These are phyloP conservation scores for Backusella liffmaniae DNA, from an alignment of 192 early-diverging fungal species.

Conservation along the genomic window DNA sequence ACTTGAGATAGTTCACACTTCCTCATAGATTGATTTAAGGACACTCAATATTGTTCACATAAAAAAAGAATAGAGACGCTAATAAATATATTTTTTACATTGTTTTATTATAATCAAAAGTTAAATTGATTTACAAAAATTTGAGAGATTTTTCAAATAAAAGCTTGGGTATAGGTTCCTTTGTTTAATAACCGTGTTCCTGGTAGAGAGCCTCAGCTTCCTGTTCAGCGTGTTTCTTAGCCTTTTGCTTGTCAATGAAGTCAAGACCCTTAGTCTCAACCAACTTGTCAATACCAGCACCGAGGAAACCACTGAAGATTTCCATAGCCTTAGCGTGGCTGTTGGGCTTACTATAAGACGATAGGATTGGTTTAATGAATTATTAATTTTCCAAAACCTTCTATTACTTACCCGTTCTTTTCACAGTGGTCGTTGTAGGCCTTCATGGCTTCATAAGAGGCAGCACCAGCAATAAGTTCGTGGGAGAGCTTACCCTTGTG, in stretches of 20 bases:
- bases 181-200: slow-evolving; percentile 2
- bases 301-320: slow-evolving; percentile 42
- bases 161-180: neutral
- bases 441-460: slow-evolving; percentile 34
- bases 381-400: neutral
- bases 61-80: neutral
- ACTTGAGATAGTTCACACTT: neutral
- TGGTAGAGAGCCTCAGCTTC: slow-evolving; percentile 35
- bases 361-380: neutral
- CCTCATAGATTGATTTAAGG: neutral
- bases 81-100: neutral
- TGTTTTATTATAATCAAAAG: neutral
- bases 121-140: neutral
- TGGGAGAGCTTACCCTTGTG: slow-evolving; percentile 36
- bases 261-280: slow-evolving; percentile 53
- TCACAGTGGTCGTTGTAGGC: slow-evolving; percentile 31
- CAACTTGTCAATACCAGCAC: slow-evolving; percentile 44
- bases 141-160: neutral
- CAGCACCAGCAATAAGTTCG: slow-evolving; percentile 41
- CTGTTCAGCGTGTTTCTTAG: slow-evolving; percentile 47
- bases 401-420: slow-evolving; percentile 19
- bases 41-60: neutral
- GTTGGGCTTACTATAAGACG: slow-evolving; percentile 22
- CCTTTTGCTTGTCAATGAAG: slow-evolving; percentile 46
- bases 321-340: slow-evolving; percentile 44